Percentiles rank a stretch among this genome's conserved stretches.
These are phyloP conservation scores for Bipolaris oryzae DNA, from an alignment of 2,329 filamentous ascomycete species.

Conservation along the genomic window DNA sequence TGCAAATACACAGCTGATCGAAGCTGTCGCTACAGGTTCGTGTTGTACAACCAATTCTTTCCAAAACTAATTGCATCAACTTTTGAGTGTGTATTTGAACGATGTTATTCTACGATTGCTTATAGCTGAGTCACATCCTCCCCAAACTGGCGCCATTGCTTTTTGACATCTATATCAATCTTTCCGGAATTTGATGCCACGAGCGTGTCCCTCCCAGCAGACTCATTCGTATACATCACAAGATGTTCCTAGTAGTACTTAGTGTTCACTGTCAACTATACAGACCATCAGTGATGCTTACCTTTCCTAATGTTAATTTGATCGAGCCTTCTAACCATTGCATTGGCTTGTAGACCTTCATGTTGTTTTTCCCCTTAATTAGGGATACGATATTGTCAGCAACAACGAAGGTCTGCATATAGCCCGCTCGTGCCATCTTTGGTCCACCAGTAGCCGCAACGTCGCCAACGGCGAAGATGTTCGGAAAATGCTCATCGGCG, in stretches of 20 bases:
- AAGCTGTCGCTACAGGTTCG: too few relatives aligned
- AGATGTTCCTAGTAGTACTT: neutral
- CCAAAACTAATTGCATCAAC: too few relatives aligned
- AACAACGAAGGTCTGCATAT: conserved; percentile 55
- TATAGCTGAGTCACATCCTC: neutral
- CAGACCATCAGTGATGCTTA: neutral
- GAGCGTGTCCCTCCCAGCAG: neutral
- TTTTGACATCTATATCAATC: neutral
- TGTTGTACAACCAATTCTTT: too few relatives aligned
- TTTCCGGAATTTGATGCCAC: neutral
- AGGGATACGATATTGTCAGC: neutral
- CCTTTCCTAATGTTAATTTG: neutral
- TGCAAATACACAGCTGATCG: too few relatives aligned
- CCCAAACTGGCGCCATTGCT: neutral
- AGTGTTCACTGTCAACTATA: neutral
- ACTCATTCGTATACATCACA: neutral
- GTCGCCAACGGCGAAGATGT: conserved; percentile 69
- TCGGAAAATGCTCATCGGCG: conserved; percentile 50
- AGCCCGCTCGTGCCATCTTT: conserved; percentile 61
- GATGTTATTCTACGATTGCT: too few relatives aligned
- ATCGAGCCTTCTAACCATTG: neutral
- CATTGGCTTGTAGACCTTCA: neutral
- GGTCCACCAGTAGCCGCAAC: conserved; percentile 61
- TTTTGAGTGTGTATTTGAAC: too few relatives aligned
- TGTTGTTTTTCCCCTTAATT: neutral